Base-by-base conservation (phyloP, 768 basidiomycete species). In the Mycena sanguinolenta region DNA sequence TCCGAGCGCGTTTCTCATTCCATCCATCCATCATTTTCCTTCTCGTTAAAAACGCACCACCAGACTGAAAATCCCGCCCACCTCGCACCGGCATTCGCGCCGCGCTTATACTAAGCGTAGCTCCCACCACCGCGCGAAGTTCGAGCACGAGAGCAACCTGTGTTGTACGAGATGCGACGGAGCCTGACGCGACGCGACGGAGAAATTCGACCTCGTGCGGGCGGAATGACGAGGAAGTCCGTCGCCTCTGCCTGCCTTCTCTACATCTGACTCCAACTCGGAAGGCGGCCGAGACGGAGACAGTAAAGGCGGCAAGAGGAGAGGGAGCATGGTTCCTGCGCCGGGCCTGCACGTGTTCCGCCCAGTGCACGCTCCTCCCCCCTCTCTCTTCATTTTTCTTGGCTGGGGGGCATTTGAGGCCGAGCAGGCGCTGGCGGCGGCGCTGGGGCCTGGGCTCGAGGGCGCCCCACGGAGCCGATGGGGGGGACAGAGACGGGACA, bases 41-140 rank as follows among this genome's bases (percentile, higher is more conserved):
- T 5, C 32, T 4, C 23, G 49, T 28, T 19, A 3, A 5, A 0
- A 16, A 16, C 19, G 5, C 27, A n/a, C 28, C 3, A n/a, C 5
- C 5, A 96, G 96, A 28, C 85, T 98, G 2, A 91, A 91, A 63
- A 95, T 98, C 60, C 94, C 95, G 2, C 83, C 84, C 50, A 87
- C 92, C 3, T 97, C 95, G 0, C 87, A 91, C 71, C 88, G 93
- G 97, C 42, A 96, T 98, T 71, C 98, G 99, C 77, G 95, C 95
- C 97, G 99, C 80, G 96, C 96, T 2, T 98, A 96, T 79, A 96
- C 96, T 2, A 98, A 96, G n/a, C n/a, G n/a, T n/a, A n/a, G n/a
- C 84, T 97, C 92, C 83, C 95, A 96, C 78, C 96, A 97, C 80
- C 92, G 95, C 72, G 96, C 96, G 77, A 89, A 90, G 0, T 97